phyloP scores from a whole-genome alignment of 177 flowering plant species.

The Vitis hybrid region DNA sequence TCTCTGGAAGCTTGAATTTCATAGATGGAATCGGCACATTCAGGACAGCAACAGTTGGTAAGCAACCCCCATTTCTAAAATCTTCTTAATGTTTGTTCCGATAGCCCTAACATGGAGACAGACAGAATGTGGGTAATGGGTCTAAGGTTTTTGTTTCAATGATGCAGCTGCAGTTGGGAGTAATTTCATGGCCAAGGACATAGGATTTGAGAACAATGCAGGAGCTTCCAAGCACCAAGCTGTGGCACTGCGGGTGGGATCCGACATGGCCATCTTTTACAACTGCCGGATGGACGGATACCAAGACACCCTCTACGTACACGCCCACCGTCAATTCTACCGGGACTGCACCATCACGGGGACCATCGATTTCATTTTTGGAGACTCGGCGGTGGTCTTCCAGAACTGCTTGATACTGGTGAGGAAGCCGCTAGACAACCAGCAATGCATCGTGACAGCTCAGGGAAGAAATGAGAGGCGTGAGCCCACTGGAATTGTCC shows the following conservation, averaged over 20 bases:
- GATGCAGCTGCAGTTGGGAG: slow-evolving; percentile 33
- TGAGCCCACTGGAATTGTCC: slow-evolving; percentile 28
- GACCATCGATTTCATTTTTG: slow-evolving; percentile 59
- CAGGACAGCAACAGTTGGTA: slow-evolving; percentile 46
- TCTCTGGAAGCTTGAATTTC: slow-evolving; percentile 32
- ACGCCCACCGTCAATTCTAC: slow-evolving; percentile 50
- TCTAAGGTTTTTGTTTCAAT: neutral
- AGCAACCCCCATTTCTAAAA: neutral
- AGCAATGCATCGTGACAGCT: slow-evolving; percentile 43
- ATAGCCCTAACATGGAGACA: too few relatives aligned
- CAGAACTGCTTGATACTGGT: slow-evolving; percentile 49
- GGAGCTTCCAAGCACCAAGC: slow-evolving; percentile 50
- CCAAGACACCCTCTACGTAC: slow-evolving; percentile 55
- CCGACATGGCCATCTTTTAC: slow-evolving; percentile 37
- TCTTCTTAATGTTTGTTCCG: neutral
- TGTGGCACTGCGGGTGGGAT: slow-evolving; percentile 41
- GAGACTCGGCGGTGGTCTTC: slow-evolving; percentile 42
- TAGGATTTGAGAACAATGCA: slow-evolving; percentile 55
- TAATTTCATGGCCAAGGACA: slow-evolving; percentile 46
- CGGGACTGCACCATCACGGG: slow-evolving; percentile 55
- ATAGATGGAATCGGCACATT: slow-evolving; percentile 28
- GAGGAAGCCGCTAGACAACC: slow-evolving; percentile 37
- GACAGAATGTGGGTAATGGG: too few relatives aligned
- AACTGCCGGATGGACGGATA: slow-evolving; percentile 49
- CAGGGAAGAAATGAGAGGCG: slow-evolving; percentile 30